phyloP scores from a whole-genome alignment of 2,329 filamentous ascomycete genomes.

The Trichocomaceae sp. region DNA sequence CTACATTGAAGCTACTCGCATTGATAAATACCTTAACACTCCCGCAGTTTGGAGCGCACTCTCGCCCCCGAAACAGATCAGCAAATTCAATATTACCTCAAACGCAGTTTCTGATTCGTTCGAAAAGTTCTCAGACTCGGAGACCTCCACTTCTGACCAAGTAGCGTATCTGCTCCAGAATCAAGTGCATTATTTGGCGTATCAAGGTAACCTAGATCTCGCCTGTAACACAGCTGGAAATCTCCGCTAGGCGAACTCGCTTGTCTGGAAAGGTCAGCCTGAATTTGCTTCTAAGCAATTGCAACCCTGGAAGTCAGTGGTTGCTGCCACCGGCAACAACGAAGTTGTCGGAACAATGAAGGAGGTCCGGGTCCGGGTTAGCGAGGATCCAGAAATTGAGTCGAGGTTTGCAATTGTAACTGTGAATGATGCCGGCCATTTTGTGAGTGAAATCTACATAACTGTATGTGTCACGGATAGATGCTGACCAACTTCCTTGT shows the following conservation, averaged over 20 bases:
- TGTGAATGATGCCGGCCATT: conserved; percentile 37
- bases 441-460: conserved; percentile 24
- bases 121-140: background rate
- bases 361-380: conserved; percentile 13
- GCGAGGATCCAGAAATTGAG: conserved; percentile 4
- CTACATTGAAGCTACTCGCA: conserved; percentile 19
- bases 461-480: background rate
- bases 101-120: background rate
- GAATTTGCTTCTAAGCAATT: conserved; percentile 15
- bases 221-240: conserved; percentile 39
- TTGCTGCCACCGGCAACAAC: conserved; percentile 6
- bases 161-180: conserved; percentile 31
- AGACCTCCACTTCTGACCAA: background rate
- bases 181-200: conserved; percentile 34
- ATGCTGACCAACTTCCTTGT: background rate
- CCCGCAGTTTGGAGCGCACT: conserved; percentile 28
- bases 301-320: conserved; percentile 15
- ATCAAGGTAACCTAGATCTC: conserved; percentile 37
- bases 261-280: conserved; percentile 19
- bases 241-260: conserved; percentile 15
- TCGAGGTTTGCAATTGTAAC: conserved; percentile 17
- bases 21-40: conserved; percentile 29
- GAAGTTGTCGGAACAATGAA: conserved; percentile 14
- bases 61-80: conserved; percentile 26
- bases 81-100: conserved; percentile 23